Base-by-base conservation (phyloP, 2,329 filamentous ascomycete genomes). In the Cyphellophora europaea region DNA sequence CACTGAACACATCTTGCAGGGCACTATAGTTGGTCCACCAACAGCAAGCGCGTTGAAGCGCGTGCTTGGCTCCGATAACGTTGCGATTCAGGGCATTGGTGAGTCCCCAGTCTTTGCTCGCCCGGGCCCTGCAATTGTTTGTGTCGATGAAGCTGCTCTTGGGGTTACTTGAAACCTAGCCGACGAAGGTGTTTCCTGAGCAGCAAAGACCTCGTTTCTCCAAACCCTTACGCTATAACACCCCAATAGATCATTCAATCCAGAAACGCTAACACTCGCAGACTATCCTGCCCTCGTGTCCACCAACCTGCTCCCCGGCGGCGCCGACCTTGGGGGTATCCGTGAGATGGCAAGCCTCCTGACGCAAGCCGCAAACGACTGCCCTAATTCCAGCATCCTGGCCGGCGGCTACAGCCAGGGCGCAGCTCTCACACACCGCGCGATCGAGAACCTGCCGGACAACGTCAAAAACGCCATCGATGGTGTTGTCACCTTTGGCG, bases 401-500 rank as follows among this genome's bases (percentile, higher is more conserved):
- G 35, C 28, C 6, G 17, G 27, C 12, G 29, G 27, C 13, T 37
- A 37, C 59, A 31, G 45, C 23, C 47, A 55, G 45, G 40, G 58
- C 21, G 47, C 56, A 31, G 57, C 57, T 5, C 55, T 60, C 27
- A 52, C 45, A 38, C 53, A 56, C 38, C 53, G 52, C 14, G 49
- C 52, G 14, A 54, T 57, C 36, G 45, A 52, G 25, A 48, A 44
- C 10, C 51, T 59, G 5, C 38, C 47, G 13, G 30, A 43, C 3
- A 32, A 35, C 5, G n/a, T 33, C 5, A 37, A 36, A 13, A 52
- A 49, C 15, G 52, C 59, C 32, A 53, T 66, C 11, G 50, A 57
- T 0, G 62, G 55, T 5, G 63, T 62, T 2, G 54, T 66, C 5
- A 54, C 63, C 10, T 67, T 65, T 38, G 68, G 55, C 15, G 64